A percentile compares a stretch with the other conserved stretches of the same genome.
Evolutionary conservation across 73 alveolate genomes (phyloP).

Genomic region (Durusdinium trenchii): DNA sequence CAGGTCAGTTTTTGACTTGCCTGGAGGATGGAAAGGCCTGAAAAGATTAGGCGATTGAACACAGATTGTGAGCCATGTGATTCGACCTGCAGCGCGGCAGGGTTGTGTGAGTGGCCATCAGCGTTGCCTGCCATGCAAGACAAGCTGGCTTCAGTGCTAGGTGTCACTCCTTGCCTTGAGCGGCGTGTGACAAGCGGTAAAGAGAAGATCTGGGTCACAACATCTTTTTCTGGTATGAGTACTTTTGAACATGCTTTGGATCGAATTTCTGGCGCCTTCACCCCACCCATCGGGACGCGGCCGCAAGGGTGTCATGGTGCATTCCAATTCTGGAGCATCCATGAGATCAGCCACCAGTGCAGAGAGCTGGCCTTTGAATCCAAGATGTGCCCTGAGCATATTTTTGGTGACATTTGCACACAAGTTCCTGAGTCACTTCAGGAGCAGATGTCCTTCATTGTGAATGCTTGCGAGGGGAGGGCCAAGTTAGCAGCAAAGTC

Average conservation of each 20-base stretch:
- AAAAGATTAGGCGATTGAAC: not conserved
- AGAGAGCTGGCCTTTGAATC: not conserved
- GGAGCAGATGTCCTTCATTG: not conserved
- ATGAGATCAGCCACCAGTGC: not conserved
- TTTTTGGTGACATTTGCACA: not conserved
- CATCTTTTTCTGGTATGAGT: constrained; percentile 1
- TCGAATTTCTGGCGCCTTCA: not conserved
- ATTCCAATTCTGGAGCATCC: not conserved
- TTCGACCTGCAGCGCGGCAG: not conserved
- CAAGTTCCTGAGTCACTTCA: not conserved
- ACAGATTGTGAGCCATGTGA: not conserved
- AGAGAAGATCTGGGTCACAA: not conserved
- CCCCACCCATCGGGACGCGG: not conserved
- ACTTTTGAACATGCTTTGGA: not conserved
- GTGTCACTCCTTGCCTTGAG: not conserved
- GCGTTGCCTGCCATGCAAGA: not conserved
- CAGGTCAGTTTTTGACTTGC: not conserved
- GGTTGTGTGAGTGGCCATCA: not conserved
- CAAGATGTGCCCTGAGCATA: not conserved
- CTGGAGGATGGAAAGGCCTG: not conserved
- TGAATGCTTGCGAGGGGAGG: not conserved
- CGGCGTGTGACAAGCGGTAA: not conserved
- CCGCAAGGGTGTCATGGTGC: not conserved
- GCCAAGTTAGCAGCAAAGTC: not conserved
- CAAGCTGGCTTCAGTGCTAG: not conserved